phyloP scores from a whole-genome alignment of 345 rosid genomes.

The Excoecaria cochinchinensis region DNA sequence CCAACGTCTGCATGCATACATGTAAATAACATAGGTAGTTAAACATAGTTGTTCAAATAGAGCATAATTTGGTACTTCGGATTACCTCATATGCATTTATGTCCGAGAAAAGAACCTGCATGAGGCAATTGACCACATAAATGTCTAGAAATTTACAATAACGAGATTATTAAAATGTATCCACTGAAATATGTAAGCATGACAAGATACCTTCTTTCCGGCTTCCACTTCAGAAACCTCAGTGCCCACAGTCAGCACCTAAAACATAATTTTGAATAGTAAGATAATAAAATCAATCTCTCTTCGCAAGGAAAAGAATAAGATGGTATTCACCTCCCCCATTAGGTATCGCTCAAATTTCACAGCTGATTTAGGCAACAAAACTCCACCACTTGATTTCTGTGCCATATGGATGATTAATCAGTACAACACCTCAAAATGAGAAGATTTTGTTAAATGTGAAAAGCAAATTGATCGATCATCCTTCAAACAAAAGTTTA shows the following conservation, averaged over 20 bases:
- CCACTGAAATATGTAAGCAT: neutral
- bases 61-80: no score
- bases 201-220: conserved; percentile 68
- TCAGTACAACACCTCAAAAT: conserved; percentile 8
- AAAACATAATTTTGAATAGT: neutral
- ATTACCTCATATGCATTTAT: conserved; percentile 79
- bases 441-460: neutral
- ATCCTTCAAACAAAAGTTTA: neutral
- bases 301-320: neutral
- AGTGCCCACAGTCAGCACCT: conserved; percentile 75
- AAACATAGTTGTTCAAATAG: neutral
- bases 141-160: neutral
- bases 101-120: conserved; percentile 88
- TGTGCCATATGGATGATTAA: conserved; percentile 25
- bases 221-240: conserved; percentile 62
- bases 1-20: neutral
- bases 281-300: neutral
- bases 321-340: conserved; percentile 61
- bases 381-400: conserved; percentile 88
- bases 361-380: conserved; percentile 90
- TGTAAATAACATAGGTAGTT: neutral
- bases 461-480: neutral
- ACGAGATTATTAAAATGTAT: no score
- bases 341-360: conserved; percentile 79
- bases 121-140: neutral